These are phyloP conservation scores for Lanmaoa pseudosensibilis DNA, from an alignment of 768 basidiomycete species.

Conservation along the genomic window DNA sequence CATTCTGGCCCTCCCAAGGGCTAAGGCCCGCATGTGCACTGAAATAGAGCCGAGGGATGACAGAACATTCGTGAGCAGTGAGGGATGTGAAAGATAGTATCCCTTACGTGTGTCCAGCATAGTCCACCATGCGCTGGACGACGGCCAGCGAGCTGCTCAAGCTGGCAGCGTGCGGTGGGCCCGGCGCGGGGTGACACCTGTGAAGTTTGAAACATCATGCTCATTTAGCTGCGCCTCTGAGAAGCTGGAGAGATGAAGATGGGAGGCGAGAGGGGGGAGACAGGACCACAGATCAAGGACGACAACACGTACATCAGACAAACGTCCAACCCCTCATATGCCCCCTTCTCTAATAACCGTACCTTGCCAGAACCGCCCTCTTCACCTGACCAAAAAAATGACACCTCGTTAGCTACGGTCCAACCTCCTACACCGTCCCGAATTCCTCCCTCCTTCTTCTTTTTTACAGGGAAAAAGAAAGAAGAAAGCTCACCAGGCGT, in stretches of 20 bases:
- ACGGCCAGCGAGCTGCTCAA: slow-evolving; percentile 66
- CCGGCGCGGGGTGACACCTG: slow-evolving; percentile 82
- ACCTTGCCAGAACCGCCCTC: slow-evolving; percentile 79
- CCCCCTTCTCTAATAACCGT: slow-evolving; percentile 62
- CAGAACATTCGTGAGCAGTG: not conserved
- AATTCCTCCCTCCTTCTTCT: not conserved
- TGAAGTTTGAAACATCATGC: not conserved
- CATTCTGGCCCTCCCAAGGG: slow-evolving; percentile 87
- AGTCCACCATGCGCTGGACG: slow-evolving; percentile 59
- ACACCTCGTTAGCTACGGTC: not conserved
- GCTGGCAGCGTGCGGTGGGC: slow-evolving; percentile 63
- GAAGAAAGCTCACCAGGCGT: slow-evolving; percentile 59
- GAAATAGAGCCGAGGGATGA: not conserved
- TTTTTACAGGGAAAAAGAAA: not conserved
- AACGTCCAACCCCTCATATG: slow-evolving; percentile 71
- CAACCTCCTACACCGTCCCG: not conserved
- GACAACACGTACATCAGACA: slow-evolving; percentile 63
- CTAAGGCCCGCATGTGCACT: slow-evolving; percentile 78
- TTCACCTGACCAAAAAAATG: slow-evolving; percentile 2
- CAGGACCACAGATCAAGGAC: not conserved
- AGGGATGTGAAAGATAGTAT: not conserved
- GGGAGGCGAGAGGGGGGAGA: too few relatives aligned
- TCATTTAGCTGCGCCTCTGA: not conserved
- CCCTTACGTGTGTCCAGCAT: slow-evolving; percentile 68
- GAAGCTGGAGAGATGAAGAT: not conserved